phyloP scores from a whole-genome alignment of 345 rosid genomes.

The Rhizophora apiculata region DNA sequence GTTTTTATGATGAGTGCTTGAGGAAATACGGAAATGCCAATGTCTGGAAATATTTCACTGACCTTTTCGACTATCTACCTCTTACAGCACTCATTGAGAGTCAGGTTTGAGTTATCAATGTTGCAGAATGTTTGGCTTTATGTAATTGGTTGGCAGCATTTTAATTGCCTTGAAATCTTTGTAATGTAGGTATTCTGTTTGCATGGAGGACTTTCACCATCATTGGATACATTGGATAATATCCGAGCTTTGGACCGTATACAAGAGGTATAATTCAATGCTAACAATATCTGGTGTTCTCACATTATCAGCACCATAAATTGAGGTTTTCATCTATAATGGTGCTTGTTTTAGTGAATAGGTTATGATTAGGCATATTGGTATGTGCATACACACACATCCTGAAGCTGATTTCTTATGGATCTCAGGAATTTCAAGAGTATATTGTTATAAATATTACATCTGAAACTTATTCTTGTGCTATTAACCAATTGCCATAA shows the following conservation, averaged over 20 bases:
- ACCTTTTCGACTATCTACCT: constrained; percentile 86
- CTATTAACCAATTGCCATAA: too few relatives aligned
- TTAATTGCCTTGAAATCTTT: constrained; percentile 8
- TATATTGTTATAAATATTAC: background rate
- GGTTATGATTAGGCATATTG: background rate
- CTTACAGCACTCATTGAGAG: constrained; percentile 94
- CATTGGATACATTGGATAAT: constrained; percentile 89
- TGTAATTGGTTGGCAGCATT: constrained; percentile 3
- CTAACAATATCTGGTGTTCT: background rate
- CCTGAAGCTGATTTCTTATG: background rate
- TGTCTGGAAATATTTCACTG: constrained; percentile 92
- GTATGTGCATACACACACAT: background rate
- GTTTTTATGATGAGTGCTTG: constrained; percentile 92
- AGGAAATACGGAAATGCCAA: constrained; percentile 96
- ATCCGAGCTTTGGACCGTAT: constrained; percentile 92
- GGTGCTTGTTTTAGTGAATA: too few relatives aligned
- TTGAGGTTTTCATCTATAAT: constrained; percentile 2
- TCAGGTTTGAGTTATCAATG: constrained; percentile 50
- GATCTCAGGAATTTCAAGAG: background rate
- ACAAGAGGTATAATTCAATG: constrained; percentile 56
- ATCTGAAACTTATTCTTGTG: background rate
- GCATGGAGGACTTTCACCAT: constrained; percentile 95
- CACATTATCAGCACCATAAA: background rate
- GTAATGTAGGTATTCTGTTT: constrained; percentile 71
- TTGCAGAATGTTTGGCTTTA: constrained; percentile 3